phyloP scores from a whole-genome alignment of 2,329 filamentous ascomycete genomes.

The Bisporella sp. region DNA sequence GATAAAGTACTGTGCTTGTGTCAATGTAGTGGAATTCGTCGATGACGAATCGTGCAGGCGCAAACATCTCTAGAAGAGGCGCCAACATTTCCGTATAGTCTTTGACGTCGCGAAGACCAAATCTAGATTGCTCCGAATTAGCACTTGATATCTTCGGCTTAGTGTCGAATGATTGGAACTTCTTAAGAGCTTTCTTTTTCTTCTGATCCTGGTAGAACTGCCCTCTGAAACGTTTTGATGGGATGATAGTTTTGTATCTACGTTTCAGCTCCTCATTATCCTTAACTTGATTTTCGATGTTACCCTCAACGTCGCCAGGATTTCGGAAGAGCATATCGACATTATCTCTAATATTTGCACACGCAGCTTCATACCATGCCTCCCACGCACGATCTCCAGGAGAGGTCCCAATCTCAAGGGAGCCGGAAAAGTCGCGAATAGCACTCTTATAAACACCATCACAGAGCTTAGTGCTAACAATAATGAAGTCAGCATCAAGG shows the following conservation, averaged over 20 bases:
- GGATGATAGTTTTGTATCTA: slow-evolving; percentile 6
- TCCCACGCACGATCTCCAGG: slow-evolving; percentile 31
- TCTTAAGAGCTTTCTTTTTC: slow-evolving; percentile 2
- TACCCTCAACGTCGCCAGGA: slow-evolving; percentile 18
- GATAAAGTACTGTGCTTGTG: neutral
- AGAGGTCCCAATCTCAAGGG: slow-evolving; percentile 29
- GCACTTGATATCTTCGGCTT: too few relatives aligned
- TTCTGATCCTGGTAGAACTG: neutral
- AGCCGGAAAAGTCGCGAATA: slow-evolving; percentile 42
- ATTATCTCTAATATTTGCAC: slow-evolving; percentile 34
- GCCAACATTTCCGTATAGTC: slow-evolving; percentile 3
- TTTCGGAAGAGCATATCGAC: slow-evolving; percentile 10
- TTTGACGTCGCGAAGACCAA: neutral
- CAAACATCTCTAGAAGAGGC: slow-evolving; percentile 50
- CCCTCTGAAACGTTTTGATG: slow-evolving; percentile 25
- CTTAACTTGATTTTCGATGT: slow-evolving; percentile 12
- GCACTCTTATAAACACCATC: slow-evolving; percentile 38
- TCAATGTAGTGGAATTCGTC: slow-evolving; percentile 56
- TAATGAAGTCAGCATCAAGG: slow-evolving; percentile 42
- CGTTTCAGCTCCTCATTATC: slow-evolving; percentile 29
- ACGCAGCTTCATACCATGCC: slow-evolving; percentile 45
- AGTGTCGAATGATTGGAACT: neutral
- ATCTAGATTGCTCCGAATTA: too few relatives aligned
- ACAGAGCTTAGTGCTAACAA: slow-evolving; percentile 46
- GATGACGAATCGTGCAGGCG: slow-evolving; percentile 52